Evolutionary conservation across 106 monocot genomes (phyloP).

Genomic region (Triglochin maritima): DNA sequence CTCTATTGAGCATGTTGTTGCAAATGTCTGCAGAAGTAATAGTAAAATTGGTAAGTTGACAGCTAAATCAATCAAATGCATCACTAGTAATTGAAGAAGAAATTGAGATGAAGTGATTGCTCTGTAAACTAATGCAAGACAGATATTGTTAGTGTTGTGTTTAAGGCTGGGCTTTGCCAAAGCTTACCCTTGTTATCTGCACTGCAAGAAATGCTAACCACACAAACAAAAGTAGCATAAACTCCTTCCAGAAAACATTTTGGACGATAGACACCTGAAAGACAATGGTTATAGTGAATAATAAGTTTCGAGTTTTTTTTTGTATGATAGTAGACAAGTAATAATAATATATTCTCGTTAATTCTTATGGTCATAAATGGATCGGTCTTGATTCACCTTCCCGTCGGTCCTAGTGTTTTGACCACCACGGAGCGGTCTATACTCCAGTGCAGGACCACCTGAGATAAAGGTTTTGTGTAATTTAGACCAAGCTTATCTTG

Average conservation of each 20-base stretch:
- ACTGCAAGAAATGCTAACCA: constrained; percentile 51
- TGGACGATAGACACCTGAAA: constrained; percentile 34
- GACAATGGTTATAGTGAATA: neutral
- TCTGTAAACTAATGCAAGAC: neutral
- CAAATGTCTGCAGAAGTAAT: constrained; percentile 33
- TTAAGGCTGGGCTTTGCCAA: neutral
- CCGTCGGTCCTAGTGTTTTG: too few relatives aligned
- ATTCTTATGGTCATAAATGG: too few relatives aligned
- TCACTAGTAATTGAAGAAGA: neutral
- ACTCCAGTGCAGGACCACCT: too few relatives aligned
- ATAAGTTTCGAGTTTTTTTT: neutral
- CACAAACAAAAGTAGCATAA: constrained; percentile 34
- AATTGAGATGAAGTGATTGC: neutral
- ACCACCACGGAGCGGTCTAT: too few relatives aligned
- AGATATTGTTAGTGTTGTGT: neutral
- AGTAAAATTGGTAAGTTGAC: neutral
- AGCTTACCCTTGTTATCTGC: constrained; percentile 36
- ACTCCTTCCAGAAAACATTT: constrained; percentile 48
- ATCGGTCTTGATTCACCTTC: too few relatives aligned
- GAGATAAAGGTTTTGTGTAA: too few relatives aligned
- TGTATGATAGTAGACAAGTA: too few relatives aligned
- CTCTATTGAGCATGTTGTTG: constrained; percentile 36
- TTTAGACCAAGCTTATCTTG: too few relatives aligned
- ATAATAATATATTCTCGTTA: too few relatives aligned
- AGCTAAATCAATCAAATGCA: neutral